Conservation (phyloP, 257 asterid species). For the Parsonsia alboflavescens region DNA sequence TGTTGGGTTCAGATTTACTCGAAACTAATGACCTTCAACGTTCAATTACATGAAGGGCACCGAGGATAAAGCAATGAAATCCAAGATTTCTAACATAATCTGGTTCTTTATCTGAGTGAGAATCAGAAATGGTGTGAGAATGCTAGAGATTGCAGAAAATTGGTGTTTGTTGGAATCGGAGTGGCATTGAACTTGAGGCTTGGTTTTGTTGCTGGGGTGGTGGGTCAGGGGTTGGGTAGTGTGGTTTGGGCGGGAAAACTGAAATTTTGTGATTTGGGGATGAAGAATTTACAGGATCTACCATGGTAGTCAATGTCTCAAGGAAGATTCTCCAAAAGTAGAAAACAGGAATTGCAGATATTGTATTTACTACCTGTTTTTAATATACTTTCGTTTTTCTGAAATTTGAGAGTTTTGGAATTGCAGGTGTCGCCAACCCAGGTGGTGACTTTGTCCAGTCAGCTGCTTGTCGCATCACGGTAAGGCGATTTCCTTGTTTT, state of each 20-base stretch:
- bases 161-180: not conserved
- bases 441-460: too few relatives aligned
- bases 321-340: not conserved
- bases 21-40: not conserved
- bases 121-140: not conserved
- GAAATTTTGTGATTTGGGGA: conserved; percentile 18
- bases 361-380: too few relatives aligned
- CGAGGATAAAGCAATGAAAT: too few relatives aligned
- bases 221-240: not conserved
- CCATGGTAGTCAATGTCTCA: not conserved
- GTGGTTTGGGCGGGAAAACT: conserved; percentile 51
- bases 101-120: not conserved
- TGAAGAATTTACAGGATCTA: not conserved
- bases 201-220: not conserved
- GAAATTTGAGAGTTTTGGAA: too few relatives aligned
- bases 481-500: too few relatives aligned
- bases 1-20: not conserved
- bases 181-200: not conserved
- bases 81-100: not conserved
- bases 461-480: too few relatives aligned
- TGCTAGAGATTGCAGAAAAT: not conserved
- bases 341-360: too few relatives aligned
- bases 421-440: too few relatives aligned
- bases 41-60: not conserved
- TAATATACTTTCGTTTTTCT: too few relatives aligned